Evolutionary conservation across 164 flowering plant species (phyloP).

Genomic region (Stephania yunnanensis): DNA sequence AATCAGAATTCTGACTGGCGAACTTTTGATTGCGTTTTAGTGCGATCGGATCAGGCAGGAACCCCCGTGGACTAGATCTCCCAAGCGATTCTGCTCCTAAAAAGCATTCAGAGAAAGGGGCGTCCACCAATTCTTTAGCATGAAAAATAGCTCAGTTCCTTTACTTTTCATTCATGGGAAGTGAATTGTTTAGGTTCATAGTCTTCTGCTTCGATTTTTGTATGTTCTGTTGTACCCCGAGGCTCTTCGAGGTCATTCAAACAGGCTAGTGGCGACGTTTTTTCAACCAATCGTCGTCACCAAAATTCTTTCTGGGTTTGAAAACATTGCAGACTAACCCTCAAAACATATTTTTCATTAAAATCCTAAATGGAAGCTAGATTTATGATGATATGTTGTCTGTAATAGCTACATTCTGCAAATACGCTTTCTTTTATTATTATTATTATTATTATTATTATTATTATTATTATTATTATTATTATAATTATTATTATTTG

Average conservation of each 20-base stretch:
- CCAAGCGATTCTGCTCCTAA: conserved; percentile 50
- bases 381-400: not conserved
- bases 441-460: too few species aligned
- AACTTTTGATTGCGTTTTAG: conserved; percentile 29
- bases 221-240: not conserved
- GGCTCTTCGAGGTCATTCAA: not conserved
- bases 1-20: not conserved
- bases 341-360: not conserved
- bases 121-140: conserved; percentile 13
- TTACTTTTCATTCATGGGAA: conserved; percentile 6
- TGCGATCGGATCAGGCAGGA: conserved; percentile 60
- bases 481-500: too few species aligned
- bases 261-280: not conserved
- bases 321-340: not conserved
- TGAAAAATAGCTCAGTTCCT: not conserved
- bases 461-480: too few species aligned
- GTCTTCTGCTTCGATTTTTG: not conserved
- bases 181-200: not conserved
- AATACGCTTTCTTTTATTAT: too few species aligned
- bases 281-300: not conserved
- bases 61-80: conserved; percentile 54
- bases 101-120: conserved; percentile 21
- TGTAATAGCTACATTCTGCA: not conserved
- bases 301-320: conserved; percentile 3
- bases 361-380: not conserved